Percentiles rank a stretch among this genome's conserved stretches.
phyloP scores from a whole-genome alignment of 176 grass and related monocot species.

The Saccharum officinarum region DNA sequence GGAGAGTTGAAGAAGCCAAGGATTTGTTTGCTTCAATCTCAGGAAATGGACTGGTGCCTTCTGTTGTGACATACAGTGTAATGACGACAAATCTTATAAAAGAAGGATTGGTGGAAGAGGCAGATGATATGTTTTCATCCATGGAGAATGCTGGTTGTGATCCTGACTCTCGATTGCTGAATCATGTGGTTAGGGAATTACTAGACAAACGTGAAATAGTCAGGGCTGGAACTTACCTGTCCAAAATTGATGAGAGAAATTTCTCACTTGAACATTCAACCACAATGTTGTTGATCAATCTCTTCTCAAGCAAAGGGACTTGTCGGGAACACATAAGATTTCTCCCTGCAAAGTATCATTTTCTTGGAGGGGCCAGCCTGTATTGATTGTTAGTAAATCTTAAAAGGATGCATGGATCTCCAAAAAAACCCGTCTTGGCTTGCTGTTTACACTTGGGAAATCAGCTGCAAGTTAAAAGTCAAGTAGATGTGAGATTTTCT shows the following conservation, averaged over 20 bases:
- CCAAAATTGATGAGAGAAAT: conserved; percentile 3
- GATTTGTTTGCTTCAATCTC: background rate
- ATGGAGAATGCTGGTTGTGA: background rate
- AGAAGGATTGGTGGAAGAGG: background rate
- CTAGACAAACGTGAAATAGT: background rate
- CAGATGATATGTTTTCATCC: background rate
- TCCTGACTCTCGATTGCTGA: background rate
- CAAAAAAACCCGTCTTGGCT: too few species aligned
- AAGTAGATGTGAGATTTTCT: too few species aligned
- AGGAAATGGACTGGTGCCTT: background rate
- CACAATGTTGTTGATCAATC: background rate
- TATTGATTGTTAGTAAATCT: background rate
- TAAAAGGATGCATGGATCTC: too few species aligned
- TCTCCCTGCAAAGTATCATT: background rate
- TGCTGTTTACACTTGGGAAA: background rate
- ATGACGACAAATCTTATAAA: conserved; percentile 17
- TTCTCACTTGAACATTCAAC: background rate
- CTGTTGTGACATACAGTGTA: background rate
- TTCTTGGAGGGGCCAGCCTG: background rate
- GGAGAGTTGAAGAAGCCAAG: background rate
- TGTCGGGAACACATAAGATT: background rate
- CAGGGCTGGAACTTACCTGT: background rate
- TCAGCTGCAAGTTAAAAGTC: background rate
- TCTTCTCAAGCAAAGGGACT: background rate
- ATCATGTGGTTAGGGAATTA: background rate